Evolutionary conservation across 176 grass and related monocot species (phyloP).

Genomic region (Pontederia paniculata): DNA sequence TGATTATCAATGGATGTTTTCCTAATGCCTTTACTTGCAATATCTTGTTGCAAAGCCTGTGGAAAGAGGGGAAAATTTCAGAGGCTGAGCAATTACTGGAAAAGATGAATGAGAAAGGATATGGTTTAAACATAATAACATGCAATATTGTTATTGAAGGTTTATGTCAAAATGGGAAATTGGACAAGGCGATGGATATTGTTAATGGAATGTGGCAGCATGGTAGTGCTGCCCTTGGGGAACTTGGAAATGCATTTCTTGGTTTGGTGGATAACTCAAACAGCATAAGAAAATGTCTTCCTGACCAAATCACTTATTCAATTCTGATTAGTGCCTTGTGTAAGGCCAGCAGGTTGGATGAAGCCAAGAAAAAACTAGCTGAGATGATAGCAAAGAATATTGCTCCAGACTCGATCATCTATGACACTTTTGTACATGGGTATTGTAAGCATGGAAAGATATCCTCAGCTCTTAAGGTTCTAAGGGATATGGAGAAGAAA

Average conservation of each 20-base stretch:
- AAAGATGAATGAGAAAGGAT: slow-evolving; percentile 66
- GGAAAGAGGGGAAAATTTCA: slow-evolving; percentile 55
- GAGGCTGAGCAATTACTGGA: slow-evolving; percentile 60
- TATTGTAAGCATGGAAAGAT: slow-evolving; percentile 81
- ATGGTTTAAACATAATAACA: slow-evolving; percentile 51
- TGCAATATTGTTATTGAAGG: slow-evolving; percentile 93
- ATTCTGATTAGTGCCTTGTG: slow-evolving; percentile 65
- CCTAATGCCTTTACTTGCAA: slow-evolving; percentile 69
- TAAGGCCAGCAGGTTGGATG: slow-evolving; percentile 52
- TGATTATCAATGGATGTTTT: slow-evolving; percentile 43
- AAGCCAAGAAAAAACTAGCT: slow-evolving; percentile 72
- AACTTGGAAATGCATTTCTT: slow-evolving; percentile 62
- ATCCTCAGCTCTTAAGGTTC: slow-evolving; percentile 62
- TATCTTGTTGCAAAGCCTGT: slow-evolving; percentile 81
- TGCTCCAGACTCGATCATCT: slow-evolving; percentile 63
- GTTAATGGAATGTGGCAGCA: slow-evolving; percentile 78
- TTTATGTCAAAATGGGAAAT: slow-evolving; percentile 58
- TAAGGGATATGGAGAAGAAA: slow-evolving; percentile 93
- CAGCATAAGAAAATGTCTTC: slow-evolving; percentile 44
- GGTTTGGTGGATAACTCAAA: slow-evolving; percentile 38
- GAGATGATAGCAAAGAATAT: slow-evolving; percentile 80
- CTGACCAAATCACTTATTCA: slow-evolving; percentile 77
- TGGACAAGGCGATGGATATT: slow-evolving; percentile 78
- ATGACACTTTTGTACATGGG: slow-evolving; percentile 66
- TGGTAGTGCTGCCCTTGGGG: slow-evolving; percentile 69